Evolutionary conservation across 208 protist species (phyloP), one percentile per base, ranked within the genome.

Genomic region (Leptomonas pyrrhocoris): DNA sequence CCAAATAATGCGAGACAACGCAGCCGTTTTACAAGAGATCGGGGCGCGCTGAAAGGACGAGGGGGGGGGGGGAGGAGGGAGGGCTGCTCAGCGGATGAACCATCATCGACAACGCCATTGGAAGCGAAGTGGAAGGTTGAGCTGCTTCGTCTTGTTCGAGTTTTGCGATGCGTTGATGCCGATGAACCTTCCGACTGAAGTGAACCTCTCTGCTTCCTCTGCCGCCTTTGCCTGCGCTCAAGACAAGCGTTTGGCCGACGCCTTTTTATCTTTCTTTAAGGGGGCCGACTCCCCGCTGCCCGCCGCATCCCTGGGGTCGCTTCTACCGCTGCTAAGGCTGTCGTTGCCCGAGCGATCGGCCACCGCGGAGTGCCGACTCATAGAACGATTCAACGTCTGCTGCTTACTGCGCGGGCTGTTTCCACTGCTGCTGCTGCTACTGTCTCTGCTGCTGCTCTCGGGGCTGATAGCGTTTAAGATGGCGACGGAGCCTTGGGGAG

Each of bases 361-460:
- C 34, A 3, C 28, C 8, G 40, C 53, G 40, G 49, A 25, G 18
- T 53, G 65, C 1, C 5, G 31, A 12, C 53, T 59, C 25, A 12
- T 60, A 1, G 3, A 5, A 2, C 63, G 36, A 11, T 23, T 48
- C 11, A 30, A 48, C 0, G 11, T 18, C 15, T n/a, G 15, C 42
- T 30, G 64, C 42, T 40, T 45, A n/a, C 56, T 64, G 46, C 43
- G 28, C 28, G 34, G 53, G 46, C 55, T 57, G 8, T 43, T 5
- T 19, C 48, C 43, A 25, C 58, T 74, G 59, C 51, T 46, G 28
- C 31, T 66, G 42, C 51, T 2, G 13, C 60, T 62, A n/a, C n/a
- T n/a, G n/a, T n/a, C n/a, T n/a, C n/a, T n/a, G n/a, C n/a, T 12
- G 42, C 68, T 49, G 53, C 69, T 61, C 43, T 68, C 60, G 6